Percentiles rank a stretch among this genome's conserved stretches.
Evolutionary conservation across 1,139 yeast species (phyloP).

Genomic region (Trichomonascaceae sp.): DNA sequence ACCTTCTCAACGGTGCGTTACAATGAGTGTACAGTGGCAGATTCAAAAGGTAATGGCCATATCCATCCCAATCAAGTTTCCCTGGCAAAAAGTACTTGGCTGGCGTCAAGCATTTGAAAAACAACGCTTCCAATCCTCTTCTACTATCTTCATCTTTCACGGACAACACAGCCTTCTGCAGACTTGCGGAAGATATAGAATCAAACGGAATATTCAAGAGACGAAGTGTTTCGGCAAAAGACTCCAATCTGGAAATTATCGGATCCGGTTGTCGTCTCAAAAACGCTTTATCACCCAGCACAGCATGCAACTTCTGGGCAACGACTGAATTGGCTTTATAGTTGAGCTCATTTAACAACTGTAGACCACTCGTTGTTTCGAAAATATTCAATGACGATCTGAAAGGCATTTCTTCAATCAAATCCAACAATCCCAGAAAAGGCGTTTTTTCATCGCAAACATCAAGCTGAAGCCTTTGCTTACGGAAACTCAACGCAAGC

Average conservation of each 20-base stretch:
- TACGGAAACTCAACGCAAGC: constrained; percentile 65
- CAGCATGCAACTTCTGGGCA: constrained; percentile 73
- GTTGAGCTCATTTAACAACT: constrained; percentile 66
- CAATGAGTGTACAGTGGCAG: constrained; percentile 87
- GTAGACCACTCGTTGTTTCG: constrained; percentile 52
- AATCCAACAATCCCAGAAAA: constrained; percentile 63
- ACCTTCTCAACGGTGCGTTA: constrained; percentile 86
- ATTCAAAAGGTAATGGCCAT: constrained; percentile 69
- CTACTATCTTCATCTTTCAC: constrained; percentile 62
- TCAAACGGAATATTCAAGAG: constrained; percentile 59
- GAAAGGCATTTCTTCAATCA: constrained; percentile 72
- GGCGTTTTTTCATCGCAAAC: constrained; percentile 37
- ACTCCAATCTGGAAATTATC: constrained; percentile 71
- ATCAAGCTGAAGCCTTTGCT: constrained; percentile 51
- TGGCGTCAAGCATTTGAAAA: constrained; percentile 76
- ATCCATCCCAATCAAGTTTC: constrained; percentile 71
- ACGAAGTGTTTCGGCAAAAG: constrained; percentile 64
- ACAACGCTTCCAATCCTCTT: constrained; percentile 69
- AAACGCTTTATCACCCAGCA: constrained; percentile 72
- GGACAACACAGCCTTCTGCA: constrained; percentile 63
- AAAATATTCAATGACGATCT: constrained; percentile 63
- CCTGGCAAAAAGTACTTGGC: constrained; percentile 90
- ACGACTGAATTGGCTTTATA: constrained; percentile 80
- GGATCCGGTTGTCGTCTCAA: constrained; percentile 88
- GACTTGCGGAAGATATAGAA: constrained; percentile 64